These are phyloP conservation scores for Carex scoparia DNA, from an alignment of 176 grass and related monocot species.

Conservation along the genomic window DNA sequence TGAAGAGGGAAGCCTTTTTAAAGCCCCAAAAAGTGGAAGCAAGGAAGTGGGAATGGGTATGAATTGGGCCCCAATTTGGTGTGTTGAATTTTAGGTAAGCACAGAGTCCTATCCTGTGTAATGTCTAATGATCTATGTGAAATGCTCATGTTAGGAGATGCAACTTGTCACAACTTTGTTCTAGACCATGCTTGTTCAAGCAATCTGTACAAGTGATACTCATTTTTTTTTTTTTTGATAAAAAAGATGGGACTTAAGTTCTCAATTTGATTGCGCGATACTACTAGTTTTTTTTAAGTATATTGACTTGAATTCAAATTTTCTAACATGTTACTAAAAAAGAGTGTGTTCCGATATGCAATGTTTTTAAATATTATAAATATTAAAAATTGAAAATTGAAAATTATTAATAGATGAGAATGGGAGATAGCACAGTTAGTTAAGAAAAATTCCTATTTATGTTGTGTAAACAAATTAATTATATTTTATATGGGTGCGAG, in stretches of 20 bases:
- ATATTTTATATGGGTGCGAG: background rate
- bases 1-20: background rate
- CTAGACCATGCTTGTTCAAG: background rate
- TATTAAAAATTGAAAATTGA: background rate
- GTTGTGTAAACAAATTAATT: background rate
- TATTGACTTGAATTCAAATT: background rate
- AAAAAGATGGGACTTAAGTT: no score
- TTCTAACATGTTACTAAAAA: background rate
- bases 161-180: background rate
- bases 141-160: background rate
- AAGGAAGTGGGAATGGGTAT: constrained; percentile 10
- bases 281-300: no score
- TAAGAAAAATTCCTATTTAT: background rate
- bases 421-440: no score
- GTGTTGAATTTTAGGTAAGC: background rate
- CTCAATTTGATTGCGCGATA: no score
- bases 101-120: background rate
- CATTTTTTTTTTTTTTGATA: no score
- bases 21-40: constrained; percentile 11
- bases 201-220: background rate
- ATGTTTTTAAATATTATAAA: background rate
- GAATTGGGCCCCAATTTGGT: constrained; percentile 5
- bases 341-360: background rate
- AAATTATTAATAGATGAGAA: background rate
- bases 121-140: background rate